Evolutionary conservation across 352 stramenopile species (phyloP).

Genomic region (Salisapilia sapeloensis): DNA sequence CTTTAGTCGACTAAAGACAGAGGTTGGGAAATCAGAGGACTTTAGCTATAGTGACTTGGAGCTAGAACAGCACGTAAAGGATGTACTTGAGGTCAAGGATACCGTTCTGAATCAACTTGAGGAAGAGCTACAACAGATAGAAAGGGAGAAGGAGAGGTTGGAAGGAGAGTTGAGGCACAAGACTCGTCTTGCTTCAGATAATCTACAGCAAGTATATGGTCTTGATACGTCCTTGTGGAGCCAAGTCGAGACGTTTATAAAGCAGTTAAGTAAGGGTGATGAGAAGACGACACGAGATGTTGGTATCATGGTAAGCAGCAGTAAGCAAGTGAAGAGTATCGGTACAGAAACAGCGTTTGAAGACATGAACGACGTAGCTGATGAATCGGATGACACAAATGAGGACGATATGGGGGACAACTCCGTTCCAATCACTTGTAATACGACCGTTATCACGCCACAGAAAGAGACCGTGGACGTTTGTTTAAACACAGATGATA

Average conservation of each 20-base stretch:
- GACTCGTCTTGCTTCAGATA: conserved; percentile 18
- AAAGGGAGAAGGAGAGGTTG: conserved; percentile 35
- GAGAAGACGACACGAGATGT: background rate
- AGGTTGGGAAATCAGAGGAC: conserved; percentile 17
- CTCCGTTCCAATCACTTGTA: no score
- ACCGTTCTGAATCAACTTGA: conserved; percentile 44
- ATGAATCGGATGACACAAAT: no score
- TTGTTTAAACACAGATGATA: no score
- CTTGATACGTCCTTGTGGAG: conserved; percentile 35
- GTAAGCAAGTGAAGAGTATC: no score
- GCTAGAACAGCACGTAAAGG: conserved; percentile 30
- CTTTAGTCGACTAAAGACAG: conserved; percentile 40
- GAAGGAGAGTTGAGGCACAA: conserved; percentile 41
- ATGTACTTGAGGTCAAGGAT: conserved; percentile 31
- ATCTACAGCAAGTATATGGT: conserved; percentile 35
- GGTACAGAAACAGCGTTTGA: no score
- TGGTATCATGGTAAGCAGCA: no score
- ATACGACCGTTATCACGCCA: no score
- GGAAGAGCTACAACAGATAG: conserved; percentile 37
- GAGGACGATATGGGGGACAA: no score
- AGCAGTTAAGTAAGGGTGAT: conserved; percentile 3
- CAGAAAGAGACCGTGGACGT: no score
- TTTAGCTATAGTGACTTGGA: conserved; percentile 49
- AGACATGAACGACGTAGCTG: no score
- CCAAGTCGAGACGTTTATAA: conserved; percentile 49